Evolutionary conservation across 2,329 filamentous ascomycete species (phyloP).

Genomic region (Pseudogymnoascus sp.): DNA sequence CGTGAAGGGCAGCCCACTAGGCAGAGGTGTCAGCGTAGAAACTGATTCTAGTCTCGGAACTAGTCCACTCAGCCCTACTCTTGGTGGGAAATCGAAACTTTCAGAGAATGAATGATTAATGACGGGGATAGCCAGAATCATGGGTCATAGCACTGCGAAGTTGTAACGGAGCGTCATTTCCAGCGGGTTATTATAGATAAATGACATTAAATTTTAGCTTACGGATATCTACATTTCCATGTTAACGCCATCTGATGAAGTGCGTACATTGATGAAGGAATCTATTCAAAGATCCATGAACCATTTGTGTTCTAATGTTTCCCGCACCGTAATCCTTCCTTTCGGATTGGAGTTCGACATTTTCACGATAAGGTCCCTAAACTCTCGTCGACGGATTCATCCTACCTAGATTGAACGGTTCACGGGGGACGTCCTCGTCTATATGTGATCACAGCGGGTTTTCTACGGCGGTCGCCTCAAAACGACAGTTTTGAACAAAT

Average conservation of each 20-base stretch:
- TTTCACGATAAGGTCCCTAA: neutral
- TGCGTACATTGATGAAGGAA: neutral
- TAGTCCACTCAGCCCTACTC: conserved; percentile 23
- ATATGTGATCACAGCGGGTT: neutral
- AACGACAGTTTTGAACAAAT: neutral
- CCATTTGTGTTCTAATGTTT: neutral
- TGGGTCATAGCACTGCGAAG: too few species aligned
- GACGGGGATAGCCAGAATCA: too few species aligned
- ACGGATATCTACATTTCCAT: neutral
- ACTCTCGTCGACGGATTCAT: neutral
- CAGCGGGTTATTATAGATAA: neutral
- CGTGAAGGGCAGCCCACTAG: conserved; percentile 22
- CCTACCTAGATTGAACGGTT: neutral
- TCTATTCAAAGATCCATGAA: neutral
- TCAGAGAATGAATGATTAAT: conserved; percentile 1
- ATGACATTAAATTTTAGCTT: neutral
- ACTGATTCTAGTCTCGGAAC: conserved; percentile 27
- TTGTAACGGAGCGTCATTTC: neutral
- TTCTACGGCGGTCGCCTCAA: neutral
- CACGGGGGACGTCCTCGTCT: neutral
- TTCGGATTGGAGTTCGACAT: neutral
- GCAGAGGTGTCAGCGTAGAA: conserved; percentile 22
- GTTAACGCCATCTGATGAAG: neutral
- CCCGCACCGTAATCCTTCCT: neutral
- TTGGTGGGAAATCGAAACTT: neutral